Evolutionary conservation across 805 yeast species (phyloP), one percentile per base, ranked within the genome.

Genomic region (Myxozyma sirexii): DNA sequence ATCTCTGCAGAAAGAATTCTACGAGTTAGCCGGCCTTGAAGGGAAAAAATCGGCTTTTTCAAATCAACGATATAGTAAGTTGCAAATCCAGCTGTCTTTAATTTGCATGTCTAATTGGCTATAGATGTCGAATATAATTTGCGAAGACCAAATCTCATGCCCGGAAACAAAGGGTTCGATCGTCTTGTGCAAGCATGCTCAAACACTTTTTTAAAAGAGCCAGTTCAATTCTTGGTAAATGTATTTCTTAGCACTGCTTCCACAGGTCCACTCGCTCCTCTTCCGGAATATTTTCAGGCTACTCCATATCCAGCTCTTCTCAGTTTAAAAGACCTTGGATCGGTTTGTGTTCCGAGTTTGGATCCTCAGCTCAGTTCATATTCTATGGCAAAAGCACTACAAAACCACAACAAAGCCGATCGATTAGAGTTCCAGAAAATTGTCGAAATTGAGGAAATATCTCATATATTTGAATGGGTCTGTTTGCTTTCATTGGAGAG

Each of bases 401-500:
- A 24, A 4, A 23, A 17, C 2, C 31, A 43, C 24, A 23, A 17
- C 12, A 31, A 17, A n/a, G 33, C 19, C 4, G 57, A 39, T 5
- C 12, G 31, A 21, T 21, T 15, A 27, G 8, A 27, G 10, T 62
- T 46, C 24, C 23, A 21, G 4, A 35, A 33, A 12, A 58, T 56
- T 33, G 61, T 60, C 2, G 3, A 33, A 5, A 43, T 24, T 13
- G 66, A 62, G 23, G 59, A 47, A 21, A 24, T 60, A 4, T 17
- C 48, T 12, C 64, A 62, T 42, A 24, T 59, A 4, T 54, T 62
- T 19, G 66, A 62, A 29, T 62, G 66, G 66, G 29, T 52, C 4
- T 23, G 50, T 24, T n/a, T 59, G 39, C 46, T 59, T 24, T 42
- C 61, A 7, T 31, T 62, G 19, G 46, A 41, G 17, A 61, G 63